Evolutionary conservation across 148 eudicot species (phyloP), one percentile per base, ranked within the genome.

Genomic region (Salicornia ramosissima): DNA sequence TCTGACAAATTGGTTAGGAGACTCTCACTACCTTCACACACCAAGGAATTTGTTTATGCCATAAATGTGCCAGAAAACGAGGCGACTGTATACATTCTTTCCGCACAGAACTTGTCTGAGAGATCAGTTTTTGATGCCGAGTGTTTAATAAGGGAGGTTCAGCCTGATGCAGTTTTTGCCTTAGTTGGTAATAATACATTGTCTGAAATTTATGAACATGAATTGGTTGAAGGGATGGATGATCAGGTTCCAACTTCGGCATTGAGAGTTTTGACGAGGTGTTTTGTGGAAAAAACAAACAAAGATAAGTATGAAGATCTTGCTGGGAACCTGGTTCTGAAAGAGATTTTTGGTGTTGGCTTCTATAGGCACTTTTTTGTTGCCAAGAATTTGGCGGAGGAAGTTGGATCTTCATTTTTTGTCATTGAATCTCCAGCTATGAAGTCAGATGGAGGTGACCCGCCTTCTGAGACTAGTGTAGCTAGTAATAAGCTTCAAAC

Each of bases 21-120:
- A 57, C 76, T 95, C 14, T 67, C 85, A 1, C 63, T 95, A 18
- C 97, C 96, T 2, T 87, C 91, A 33, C 80, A 80, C 58, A 95
- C 96, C 12, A 91, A 91, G 84, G 81, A 83, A 33, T 95, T 89
- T 71, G 83, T 91, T 22, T 95, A 82, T 57, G 99, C 93, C 0
- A 68, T 91, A 21, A 75, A 62, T 26, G 96, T 84, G 53, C 72
- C 76, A 0, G 89, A 82, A 72, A 81, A 85, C 8, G 69, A 72
- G 43, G 66, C 86, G 2, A 82, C 83, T 15, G 76, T 95, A 12
- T 91, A 95, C 50, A 64, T 95, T n/a, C 82, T 95, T 7, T 82
- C 88, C 77, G 96, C 79, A 61, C 97, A 89, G 79, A 91, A 95
- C 81, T 79, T 95, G 53, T 95, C 99, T 6, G 90, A 89, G 81